These are phyloP conservation scores for Annulohypoxylon moriforme DNA, from an alignment of 495 filamentous ascomycete species.

Conservation along the genomic window DNA sequence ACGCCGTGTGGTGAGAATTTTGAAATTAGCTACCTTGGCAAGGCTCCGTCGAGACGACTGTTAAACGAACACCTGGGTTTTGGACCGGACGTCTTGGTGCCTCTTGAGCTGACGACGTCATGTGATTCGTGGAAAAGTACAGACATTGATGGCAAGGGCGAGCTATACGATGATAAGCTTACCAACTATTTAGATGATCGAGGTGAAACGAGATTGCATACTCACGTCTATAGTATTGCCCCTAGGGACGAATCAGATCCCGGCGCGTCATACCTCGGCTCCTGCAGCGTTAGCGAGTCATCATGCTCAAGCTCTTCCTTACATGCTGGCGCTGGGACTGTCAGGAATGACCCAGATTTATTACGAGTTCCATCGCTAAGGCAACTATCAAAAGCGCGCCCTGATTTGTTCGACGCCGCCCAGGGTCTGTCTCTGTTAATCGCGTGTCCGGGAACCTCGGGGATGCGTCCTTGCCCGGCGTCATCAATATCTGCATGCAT, in stretches of 20 bases:
- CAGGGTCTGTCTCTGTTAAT: background rate
- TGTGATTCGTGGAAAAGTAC: background rate
- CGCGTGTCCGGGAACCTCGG: constrained; percentile 3
- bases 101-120: constrained; percentile 10
- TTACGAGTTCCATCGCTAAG: background rate
- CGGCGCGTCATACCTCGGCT: constrained; percentile 31
- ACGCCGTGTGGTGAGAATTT: background rate
- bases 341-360: constrained; percentile 12
- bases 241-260: constrained; percentile 23
- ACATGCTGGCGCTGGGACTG: constrained; percentile 6
- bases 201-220: constrained; percentile 28
- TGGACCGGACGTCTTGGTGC: background rate
- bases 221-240: constrained; percentile 14
- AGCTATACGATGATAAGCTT: constrained; percentile 39
- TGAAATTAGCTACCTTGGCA: background rate
- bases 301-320: background rate
- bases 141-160: background rate
- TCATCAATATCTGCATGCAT: constrained; percentile 9
- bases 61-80: constrained; percentile 8
- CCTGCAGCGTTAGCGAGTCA: constrained; percentile 30
- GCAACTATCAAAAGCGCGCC: background rate
- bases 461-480: background rate
- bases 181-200: constrained; percentile 21
- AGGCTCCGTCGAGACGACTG: background rate
- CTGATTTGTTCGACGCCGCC: constrained; percentile 1